These are phyloP conservation scores for Aristolochia contorta DNA, from an alignment of 164 flowering plant genomes.

Conservation along the genomic window DNA sequence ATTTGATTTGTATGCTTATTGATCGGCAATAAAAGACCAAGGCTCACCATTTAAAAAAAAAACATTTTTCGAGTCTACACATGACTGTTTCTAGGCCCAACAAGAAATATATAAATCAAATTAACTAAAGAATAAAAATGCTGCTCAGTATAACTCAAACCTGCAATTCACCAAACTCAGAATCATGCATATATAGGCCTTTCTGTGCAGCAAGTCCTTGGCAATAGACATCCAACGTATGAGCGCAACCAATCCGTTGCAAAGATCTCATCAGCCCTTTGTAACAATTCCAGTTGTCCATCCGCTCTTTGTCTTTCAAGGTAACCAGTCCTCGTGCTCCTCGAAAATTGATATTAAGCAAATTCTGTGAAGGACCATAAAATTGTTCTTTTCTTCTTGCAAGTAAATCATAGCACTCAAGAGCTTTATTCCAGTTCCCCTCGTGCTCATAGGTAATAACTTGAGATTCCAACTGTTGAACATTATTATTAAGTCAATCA, in stretches of 20 bases:
- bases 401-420: conserved; percentile 89
- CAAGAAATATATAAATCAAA: no score
- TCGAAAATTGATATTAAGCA: conserved; percentile 15
- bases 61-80: no score
- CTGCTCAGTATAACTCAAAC: conserved; percentile 21
- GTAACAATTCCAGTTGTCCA: conserved; percentile 39
- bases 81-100: no score
- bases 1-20: no score
- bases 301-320: conserved; percentile 18
- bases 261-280: conserved; percentile 84
- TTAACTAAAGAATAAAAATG: no score
- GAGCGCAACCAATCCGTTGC: conserved; percentile 88
- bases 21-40: no score
- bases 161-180: conserved; percentile 84
- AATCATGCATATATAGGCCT: conserved; percentile 59
- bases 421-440: conserved; percentile 95
- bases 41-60: no score
- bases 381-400: conserved; percentile 32
- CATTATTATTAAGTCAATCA: background rate
- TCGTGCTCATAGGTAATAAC: conserved; percentile 84
- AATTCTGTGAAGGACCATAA: conserved; percentile 15
- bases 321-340: conserved; percentile 8
- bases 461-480: conserved; percentile 63
- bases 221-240: conserved; percentile 74
- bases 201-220: conserved; percentile 72